A percentile compares a stretch with the other conserved stretches of the same genome.
Conservation (phyloP, 2,329 filamentous ascomycete genomes). For the Dothistroma pini region DNA sequence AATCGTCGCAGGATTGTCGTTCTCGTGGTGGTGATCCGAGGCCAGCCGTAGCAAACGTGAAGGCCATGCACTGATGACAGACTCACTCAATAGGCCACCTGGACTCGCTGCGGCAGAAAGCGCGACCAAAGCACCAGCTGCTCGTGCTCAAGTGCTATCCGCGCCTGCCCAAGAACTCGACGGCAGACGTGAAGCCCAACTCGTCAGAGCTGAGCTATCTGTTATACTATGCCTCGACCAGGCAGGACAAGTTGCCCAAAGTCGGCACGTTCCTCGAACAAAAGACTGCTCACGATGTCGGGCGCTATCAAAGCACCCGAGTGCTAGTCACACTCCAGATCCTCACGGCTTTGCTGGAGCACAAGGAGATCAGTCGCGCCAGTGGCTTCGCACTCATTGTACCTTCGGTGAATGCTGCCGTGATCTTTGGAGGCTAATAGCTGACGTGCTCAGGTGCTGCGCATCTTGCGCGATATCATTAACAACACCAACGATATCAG, state of each 20-base stretch:
- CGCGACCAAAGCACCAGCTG: conserved; percentile 93
- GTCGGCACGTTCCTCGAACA: conserved; percentile 93
- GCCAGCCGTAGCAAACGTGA: background rate
- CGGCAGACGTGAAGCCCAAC: conserved; percentile 91
- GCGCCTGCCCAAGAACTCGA: conserved; percentile 75
- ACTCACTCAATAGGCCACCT: conserved; percentile 17
- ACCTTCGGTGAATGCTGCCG: conserved; percentile 35
- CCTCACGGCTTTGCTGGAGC: conserved; percentile 85
- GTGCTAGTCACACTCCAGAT: conserved; percentile 90
- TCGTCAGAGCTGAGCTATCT: conserved; percentile 95
- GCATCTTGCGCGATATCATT: conserved; percentile 77
- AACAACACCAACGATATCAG: conserved; percentile 76
- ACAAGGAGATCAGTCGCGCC: conserved; percentile 59
- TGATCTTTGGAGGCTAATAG: background rate
- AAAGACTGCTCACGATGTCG: conserved; percentile 87
- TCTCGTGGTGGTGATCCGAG: background rate
- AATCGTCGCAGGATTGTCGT: background rate
- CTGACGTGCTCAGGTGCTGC: conserved; percentile 61
- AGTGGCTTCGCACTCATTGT: conserved; percentile 86
- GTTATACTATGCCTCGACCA: conserved; percentile 92
- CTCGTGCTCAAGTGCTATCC: conserved; percentile 96
- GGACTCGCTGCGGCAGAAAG: conserved; percentile 48
- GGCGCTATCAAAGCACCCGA: conserved; percentile 81
- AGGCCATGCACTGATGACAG: background rate
- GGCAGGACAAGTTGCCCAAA: conserved; percentile 92